Base-by-base conservation (phyloP, 257 asterid species). In the Solanum rostratum region DNA sequence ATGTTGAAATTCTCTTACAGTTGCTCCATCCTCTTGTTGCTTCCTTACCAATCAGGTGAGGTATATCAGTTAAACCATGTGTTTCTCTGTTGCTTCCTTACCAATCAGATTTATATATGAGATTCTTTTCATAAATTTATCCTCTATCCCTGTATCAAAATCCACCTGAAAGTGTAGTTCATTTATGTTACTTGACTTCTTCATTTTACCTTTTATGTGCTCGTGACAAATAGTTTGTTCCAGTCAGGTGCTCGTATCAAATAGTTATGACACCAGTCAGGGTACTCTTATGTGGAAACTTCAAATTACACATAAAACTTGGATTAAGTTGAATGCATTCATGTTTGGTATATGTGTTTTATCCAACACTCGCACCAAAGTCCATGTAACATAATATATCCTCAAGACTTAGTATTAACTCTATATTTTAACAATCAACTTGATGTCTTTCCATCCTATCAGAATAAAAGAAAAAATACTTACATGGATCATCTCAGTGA, bases 401-500 rank as follows among this genome's bases (percentile, higher is more conserved):
- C 13, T 65, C 45, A 65, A 30, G 45, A 63, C 3, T 22, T 62
- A 20, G n/a, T 43, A 41, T 43, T 39, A 69, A 37, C 79, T 69
- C 18, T 39, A 69, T 33, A 18, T 68, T 68, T 57, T 65, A 30
- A 73, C 80, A 73, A 73, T 49, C 81, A 24, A 74, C n/a, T 6
- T 74, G 59, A 22, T 74, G 81, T 46, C 43, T 76, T 76, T 18
- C 27, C 63, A 27, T 27, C 63, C 6, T 9, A 76, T 63, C 22
- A 85, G 46, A 83, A 65, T 52, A 55, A 59, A 27, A 33, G 60
- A 10, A 33, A 39, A 84, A 84, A 52, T 79, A 89, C 96, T 89
- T 82, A 97, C 99, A 88, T 97, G 99, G 87, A 97, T 97, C 99
- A 95, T 95, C 91, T 97, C 99, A 5, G 98, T 95, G 86, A 97